Percentiles rank a stretch among this genome's conserved stretches.
Conservation (phyloP, 352 stramenopile genomes). For the Phytophthora sp. region DNA sequence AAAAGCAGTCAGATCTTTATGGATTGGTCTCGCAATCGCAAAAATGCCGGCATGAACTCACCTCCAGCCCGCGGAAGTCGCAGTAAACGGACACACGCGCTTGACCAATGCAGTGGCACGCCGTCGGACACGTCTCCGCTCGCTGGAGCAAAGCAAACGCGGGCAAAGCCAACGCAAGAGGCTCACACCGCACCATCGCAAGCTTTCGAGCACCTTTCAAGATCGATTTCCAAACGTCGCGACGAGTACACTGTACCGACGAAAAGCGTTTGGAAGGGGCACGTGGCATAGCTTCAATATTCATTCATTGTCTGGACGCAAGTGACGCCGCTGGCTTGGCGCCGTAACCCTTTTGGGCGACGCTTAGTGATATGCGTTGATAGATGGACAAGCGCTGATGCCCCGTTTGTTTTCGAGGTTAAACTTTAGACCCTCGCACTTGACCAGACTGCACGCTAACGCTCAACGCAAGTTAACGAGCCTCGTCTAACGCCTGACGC, state of each 20-base stretch:
- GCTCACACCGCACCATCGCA: constrained; percentile 27
- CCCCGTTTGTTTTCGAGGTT: constrained; percentile 7
- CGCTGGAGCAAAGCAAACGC: constrained; percentile 15
- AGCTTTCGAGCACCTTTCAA: background rate
- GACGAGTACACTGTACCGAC: constrained; percentile 13
- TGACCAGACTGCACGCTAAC: constrained; percentile 1
- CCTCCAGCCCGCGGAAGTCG: constrained; percentile 71
- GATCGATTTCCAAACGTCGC: constrained; percentile 34
- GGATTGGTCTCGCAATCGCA: too few species aligned
- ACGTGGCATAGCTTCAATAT: background rate
- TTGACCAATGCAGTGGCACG: constrained; percentile 73
- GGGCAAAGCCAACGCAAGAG: constrained; percentile 12
- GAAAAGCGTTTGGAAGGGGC: constrained; percentile 14
- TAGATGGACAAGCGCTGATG: constrained; percentile 3
- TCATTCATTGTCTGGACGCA: constrained; percentile 18
- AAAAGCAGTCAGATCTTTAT: background rate
- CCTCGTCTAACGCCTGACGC: constrained; percentile 24
- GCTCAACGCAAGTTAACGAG: constrained; percentile 9
- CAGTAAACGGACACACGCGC: constrained; percentile 76
- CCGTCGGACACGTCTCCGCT: constrained; percentile 42
- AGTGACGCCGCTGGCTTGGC: constrained; percentile 3
- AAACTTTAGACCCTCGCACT: constrained; percentile 5
- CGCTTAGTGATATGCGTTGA: constrained; percentile 15
- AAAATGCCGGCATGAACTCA: constrained; percentile 35
- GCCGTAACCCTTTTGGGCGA: background rate